These are phyloP conservation scores for Suillus weaverae DNA, from an alignment of 768 basidiomycete genomes.

Conservation along the genomic window DNA sequence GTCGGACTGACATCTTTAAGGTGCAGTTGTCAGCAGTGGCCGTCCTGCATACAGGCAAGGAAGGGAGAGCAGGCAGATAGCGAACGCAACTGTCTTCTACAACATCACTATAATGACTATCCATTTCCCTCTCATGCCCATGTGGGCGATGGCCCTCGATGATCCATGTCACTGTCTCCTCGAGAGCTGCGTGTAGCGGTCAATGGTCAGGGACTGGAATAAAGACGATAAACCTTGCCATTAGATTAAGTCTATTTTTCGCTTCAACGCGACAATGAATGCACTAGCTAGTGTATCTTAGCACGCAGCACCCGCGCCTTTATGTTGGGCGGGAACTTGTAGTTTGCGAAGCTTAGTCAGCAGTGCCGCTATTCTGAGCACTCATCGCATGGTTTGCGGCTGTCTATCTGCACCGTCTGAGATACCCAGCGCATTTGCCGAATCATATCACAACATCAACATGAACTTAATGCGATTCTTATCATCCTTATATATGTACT, in stretches of 20 bases:
- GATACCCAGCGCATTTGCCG: too few species aligned
- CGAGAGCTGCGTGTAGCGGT: slow-evolving; percentile 51
- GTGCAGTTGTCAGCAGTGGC: not conserved
- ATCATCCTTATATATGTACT: not conserved
- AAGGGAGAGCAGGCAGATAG: not conserved
- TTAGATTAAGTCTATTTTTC: not conserved
- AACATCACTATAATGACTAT: not conserved
- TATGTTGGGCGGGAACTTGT: too few species aligned
- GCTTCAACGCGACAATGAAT: too few species aligned
- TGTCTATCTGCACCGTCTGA: too few species aligned
- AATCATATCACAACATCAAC: not conserved
- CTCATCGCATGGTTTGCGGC: too few species aligned
- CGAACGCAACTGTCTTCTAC: not conserved
- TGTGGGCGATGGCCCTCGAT: slow-evolving; percentile 46
- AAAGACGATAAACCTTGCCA: slow-evolving; percentile 47
- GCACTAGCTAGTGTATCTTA: too few species aligned
- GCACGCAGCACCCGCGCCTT: too few species aligned
- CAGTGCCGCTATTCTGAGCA: too few species aligned
- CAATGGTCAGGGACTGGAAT: slow-evolving; percentile 5
- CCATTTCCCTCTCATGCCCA: not conserved
- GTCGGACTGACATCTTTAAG: not conserved
- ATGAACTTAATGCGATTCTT: not conserved
- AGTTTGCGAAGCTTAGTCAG: too few species aligned
- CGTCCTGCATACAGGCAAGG: not conserved
- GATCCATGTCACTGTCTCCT: slow-evolving; percentile 85